Percentiles rank a stretch among this genome's conserved stretches.
phyloP scores from a whole-genome alignment of 2,329 filamentous ascomycete species.

The Xylariaceae sp. region DNA sequence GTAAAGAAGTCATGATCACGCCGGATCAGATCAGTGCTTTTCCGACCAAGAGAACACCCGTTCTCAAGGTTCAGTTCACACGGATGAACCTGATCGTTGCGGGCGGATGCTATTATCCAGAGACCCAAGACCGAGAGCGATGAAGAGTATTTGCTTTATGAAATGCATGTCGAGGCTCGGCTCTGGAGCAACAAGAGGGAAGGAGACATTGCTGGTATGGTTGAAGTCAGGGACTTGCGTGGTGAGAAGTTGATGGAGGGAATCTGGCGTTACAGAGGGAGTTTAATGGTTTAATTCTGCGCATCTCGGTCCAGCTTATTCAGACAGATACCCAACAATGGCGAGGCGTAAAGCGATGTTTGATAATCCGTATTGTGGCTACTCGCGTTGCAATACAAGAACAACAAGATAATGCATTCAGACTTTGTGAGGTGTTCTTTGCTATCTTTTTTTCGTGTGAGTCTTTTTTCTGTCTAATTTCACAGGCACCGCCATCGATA shows the following conservation, averaged over 20 bases:
- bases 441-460: not conserved
- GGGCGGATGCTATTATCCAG: constrained; percentile 63
- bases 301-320: not conserved
- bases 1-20: constrained; percentile 83
- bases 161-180: not conserved
- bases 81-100: constrained; percentile 91
- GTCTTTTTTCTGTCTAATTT: not conserved
- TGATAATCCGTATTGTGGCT: not conserved
- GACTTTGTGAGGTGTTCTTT: not conserved
- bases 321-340: constrained; percentile 18
- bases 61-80: constrained; percentile 90
- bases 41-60: constrained; percentile 90
- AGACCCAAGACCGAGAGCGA: constrained; percentile 32
- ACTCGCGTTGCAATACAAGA: not conserved
- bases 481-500: not conserved
- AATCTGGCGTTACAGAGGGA: constrained; percentile 10
- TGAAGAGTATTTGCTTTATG: constrained; percentile 9
- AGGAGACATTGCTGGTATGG: too few relatives aligned
- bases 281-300: constrained; percentile 10
- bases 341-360: constrained; percentile 2
- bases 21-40: constrained; percentile 94
- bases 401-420: not conserved
- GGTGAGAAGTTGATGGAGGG: not conserved
- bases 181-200: too few relatives aligned
- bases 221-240: too few relatives aligned